Conservation (phyloP, 148 eudicot genomes). For the Dianthus caryophyllus region DNA sequence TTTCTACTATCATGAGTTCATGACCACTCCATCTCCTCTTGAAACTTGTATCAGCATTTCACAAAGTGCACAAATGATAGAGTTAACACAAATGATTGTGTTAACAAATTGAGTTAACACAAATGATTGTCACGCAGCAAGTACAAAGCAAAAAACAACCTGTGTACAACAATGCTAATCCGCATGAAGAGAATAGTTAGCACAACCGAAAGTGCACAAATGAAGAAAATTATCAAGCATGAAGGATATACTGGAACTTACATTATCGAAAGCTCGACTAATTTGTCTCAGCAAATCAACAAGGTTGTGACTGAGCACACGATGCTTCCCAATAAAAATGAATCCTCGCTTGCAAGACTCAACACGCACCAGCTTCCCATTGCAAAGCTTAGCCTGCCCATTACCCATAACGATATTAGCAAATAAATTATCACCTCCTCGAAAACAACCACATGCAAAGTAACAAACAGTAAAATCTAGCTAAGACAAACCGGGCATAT, state of each 20-base stretch:
- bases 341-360: slow-evolving; percentile 92
- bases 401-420: slow-evolving; percentile 6
- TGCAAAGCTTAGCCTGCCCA: slow-evolving; percentile 86
- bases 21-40: not conserved
- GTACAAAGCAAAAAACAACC: slow-evolving; percentile 1
- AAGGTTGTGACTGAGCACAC: slow-evolving; percentile 77
- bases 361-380: slow-evolving; percentile 71
- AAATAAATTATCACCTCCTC: slow-evolving; percentile 12
- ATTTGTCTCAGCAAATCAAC: slow-evolving; percentile 88
- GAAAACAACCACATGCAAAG: not conserved
- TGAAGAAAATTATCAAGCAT: not conserved
- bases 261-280: slow-evolving; percentile 94
- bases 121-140: not conserved
- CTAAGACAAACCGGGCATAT: not conserved
- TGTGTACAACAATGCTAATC: not conserved
- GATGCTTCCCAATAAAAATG: slow-evolving; percentile 75
- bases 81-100: too few relatives aligned
- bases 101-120: not conserved
- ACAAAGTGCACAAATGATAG: too few relatives aligned
- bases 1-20: too few relatives aligned
- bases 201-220: slow-evolving; percentile 3
- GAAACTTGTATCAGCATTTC: not conserved
- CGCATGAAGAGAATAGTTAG: not conserved
- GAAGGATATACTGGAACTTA: too few relatives aligned
- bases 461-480: not conserved